Evolutionary conservation across 2,329 filamentous ascomycete species (phyloP).

Genomic region (Penicillium decumbens): DNA sequence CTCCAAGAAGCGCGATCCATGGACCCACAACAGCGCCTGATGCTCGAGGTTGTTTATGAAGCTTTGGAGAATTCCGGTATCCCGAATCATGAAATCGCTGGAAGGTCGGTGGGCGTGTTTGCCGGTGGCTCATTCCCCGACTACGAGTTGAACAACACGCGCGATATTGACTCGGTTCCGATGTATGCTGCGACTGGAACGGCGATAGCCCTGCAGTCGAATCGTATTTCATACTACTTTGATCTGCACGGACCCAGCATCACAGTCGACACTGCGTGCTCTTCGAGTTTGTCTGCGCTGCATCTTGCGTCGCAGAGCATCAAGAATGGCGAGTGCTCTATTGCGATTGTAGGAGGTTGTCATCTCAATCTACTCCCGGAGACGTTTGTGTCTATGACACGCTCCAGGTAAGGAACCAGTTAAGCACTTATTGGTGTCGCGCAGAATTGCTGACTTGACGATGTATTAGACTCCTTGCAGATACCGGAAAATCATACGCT

Average conservation of each 20-base stretch:
- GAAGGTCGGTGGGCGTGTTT: constrained; percentile 22
- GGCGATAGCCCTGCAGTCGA: constrained; percentile 22
- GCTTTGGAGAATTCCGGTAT: constrained; percentile 27
- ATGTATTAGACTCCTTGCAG: constrained; percentile 17
- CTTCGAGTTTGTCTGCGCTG: constrained; percentile 25
- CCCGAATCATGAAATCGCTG: constrained; percentile 18
- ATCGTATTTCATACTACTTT: constrained; percentile 30
- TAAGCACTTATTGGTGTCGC: not conserved
- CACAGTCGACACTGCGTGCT: constrained; percentile 30
- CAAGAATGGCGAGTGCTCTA: constrained; percentile 21
- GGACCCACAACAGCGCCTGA: constrained; percentile 26
- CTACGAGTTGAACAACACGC: constrained; percentile 22
- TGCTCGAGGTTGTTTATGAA: constrained; percentile 28
- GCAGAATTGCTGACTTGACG: not conserved
- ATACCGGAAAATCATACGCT: constrained; percentile 23
- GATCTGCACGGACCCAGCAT: constrained; percentile 29
- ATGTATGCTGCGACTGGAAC: constrained; percentile 24
- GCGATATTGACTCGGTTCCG: constrained; percentile 20
- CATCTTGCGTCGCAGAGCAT: constrained; percentile 26
- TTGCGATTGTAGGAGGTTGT: constrained; percentile 26
- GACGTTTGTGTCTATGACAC: constrained; percentile 22
- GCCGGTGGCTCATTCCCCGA: constrained; percentile 21
- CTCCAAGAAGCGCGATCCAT: constrained; percentile 23
- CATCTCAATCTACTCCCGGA: constrained; percentile 27
- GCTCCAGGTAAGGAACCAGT: constrained; percentile 13